These are phyloP conservation scores for Rutstroemia sp. DNA, from an alignment of 2,329 filamentous ascomycete genomes.

Conservation along the genomic window DNA sequence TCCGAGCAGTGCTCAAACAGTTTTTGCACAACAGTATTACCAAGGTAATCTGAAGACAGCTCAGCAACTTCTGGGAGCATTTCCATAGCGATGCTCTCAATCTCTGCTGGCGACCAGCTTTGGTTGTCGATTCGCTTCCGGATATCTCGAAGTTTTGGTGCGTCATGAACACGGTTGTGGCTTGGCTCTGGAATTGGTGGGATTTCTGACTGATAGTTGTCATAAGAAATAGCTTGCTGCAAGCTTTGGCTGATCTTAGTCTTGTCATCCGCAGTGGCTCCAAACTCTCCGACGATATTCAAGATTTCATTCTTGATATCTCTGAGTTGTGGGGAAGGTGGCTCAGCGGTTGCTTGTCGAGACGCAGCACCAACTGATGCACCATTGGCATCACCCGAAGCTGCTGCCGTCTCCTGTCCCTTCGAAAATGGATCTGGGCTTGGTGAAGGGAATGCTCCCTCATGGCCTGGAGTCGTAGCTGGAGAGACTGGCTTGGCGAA, in stretches of 20 bases:
- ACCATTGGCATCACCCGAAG: conserved; percentile 29
- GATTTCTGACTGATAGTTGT: conserved; percentile 71
- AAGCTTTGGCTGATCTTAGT: conserved; percentile 65
- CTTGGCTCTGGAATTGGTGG: conserved; percentile 83
- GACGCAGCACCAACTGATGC: conserved; percentile 34
- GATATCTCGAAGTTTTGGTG: conserved; percentile 89
- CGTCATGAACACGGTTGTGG: conserved; percentile 84
- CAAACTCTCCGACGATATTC: conserved; percentile 81
- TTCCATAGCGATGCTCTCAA: conserved; percentile 82
- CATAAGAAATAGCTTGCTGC: conserved; percentile 68
- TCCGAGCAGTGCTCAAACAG: conserved; percentile 96
- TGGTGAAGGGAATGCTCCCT: conserved; percentile 80
- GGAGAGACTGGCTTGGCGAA: conserved; percentile 94
- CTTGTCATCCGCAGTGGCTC: conserved; percentile 72
- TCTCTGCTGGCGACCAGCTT: conserved; percentile 74
- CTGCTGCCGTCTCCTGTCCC: conserved; percentile 41
- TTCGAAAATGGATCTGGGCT: conserved; percentile 78
- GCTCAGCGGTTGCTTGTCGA: conserved; percentile 40
- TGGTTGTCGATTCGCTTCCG: conserved; percentile 97
- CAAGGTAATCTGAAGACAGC: conserved; percentile 88
- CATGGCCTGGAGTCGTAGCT: conserved; percentile 81
- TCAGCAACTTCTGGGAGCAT: conserved; percentile 98
- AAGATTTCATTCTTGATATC: conserved; percentile 80
- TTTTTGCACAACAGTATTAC: conserved; percentile 99
- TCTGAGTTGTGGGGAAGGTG: conserved; percentile 63